These are phyloP conservation scores for Boletus rubescentipes DNA, from an alignment of 768 basidiomycete genomes.

Conservation along the genomic window DNA sequence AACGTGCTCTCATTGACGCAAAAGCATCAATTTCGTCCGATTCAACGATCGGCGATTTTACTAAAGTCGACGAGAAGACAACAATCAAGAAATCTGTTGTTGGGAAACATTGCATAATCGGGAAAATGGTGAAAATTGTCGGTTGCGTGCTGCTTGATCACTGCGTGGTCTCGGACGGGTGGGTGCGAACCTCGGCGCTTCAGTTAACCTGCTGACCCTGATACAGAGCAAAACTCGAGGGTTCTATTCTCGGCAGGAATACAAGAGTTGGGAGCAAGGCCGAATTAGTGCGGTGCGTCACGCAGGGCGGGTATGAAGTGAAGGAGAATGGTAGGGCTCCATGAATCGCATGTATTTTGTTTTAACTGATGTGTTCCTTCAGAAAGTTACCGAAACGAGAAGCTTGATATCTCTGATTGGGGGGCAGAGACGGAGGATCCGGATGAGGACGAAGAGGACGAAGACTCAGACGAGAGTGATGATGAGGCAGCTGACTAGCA, in stretches of 20 bases:
- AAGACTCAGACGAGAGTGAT: conserved; percentile 10
- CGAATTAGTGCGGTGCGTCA: conserved; percentile 64
- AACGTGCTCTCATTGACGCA: conserved; percentile 68
- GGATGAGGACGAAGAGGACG: conserved; percentile 22
- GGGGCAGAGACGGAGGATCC: conserved; percentile 36
- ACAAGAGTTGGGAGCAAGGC: conserved; percentile 72
- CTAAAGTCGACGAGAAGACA: conserved; percentile 76
- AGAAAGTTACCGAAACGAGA: conserved; percentile 59
- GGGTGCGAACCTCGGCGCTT: not conserved
- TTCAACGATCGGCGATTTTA: conserved; percentile 79
- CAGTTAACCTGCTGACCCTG: conserved; percentile 2
- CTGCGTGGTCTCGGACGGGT: conserved; percentile 88
- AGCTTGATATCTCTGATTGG: conserved; percentile 58
- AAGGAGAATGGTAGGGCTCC: conserved; percentile 51
- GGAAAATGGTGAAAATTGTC: conserved; percentile 77
- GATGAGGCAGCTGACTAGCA: conserved; percentile 5
- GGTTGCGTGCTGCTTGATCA: conserved; percentile 88
- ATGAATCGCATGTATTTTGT: not conserved
- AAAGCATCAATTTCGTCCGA: conserved; percentile 84
- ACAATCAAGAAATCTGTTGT: conserved; percentile 79
- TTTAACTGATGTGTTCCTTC: not conserved
- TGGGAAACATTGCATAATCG: conserved; percentile 81
- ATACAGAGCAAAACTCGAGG: conserved; percentile 70
- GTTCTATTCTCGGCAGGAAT: conserved; percentile 71
- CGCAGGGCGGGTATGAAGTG: conserved; percentile 78